Base-by-base conservation (phyloP, 306 rosid genomes). In the Pterocarpus macrocarpus region DNA sequence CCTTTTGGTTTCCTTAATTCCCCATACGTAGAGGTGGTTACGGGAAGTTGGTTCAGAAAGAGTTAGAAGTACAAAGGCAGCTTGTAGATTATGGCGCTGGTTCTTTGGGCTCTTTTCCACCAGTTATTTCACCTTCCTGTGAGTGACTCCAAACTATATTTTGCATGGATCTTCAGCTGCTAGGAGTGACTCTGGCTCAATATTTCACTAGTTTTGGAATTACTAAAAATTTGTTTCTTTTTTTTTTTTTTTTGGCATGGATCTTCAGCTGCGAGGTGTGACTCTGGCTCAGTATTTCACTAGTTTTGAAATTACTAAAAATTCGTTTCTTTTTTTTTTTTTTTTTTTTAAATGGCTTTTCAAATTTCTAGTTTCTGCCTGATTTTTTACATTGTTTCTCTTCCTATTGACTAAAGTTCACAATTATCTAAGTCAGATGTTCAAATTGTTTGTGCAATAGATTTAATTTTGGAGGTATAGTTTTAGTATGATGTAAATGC, bases 21-120 rank as follows among this genome's bases (percentile, higher is more conserved):
- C 77, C 36, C 34, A 70, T 79, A 95, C 97, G 97, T 79, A 92
- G 98, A 88, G 98, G 98, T 72, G 98, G 98, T 36, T 95, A 91
- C 76, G 99, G 99, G 43, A 95, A 95, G 78, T 83, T 95, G 71
- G 97, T 95, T 73, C 97, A 95, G 83, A 84, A 66, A 84, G 97
- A 95, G 90, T 89, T 92, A 69, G 98, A 95, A 91, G 97, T 89
- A 73, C 98, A 92, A 76, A 95, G 98, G 88, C 92, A 91, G 82
- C 97, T 95, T 83, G 98, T 92, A 56, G 99, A 95, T 87, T 95
- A 95, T 83, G 97, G 99, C 66, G 69, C 94, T 80, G 99, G 97
- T 78, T 95, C 98, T 47, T 88, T 95, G 94, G 97, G 89, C 76
- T 69, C 97, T 69, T 89, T 91, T 80, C 97, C 91, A 2, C 92